Conservation (phyloP, 192 early-diverging fungal genomes). For the Coemansia sp. region DNA sequence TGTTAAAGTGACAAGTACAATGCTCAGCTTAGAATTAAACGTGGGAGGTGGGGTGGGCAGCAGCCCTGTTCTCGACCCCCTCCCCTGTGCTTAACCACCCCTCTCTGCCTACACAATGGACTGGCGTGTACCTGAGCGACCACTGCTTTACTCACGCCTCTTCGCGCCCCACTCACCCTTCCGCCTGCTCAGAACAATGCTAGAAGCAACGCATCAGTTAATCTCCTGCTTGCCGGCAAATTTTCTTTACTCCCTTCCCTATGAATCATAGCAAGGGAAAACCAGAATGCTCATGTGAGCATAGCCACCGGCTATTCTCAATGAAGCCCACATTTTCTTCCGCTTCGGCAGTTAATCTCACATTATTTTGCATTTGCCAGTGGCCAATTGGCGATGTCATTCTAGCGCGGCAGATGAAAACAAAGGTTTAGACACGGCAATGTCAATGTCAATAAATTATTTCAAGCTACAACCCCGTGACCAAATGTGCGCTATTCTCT, state of each 20-base stretch:
- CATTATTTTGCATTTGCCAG: not conserved
- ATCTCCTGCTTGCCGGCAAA: not conserved
- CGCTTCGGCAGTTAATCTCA: not conserved
- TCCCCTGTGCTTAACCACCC: conserved; percentile 8
- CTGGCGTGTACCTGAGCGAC: conserved; percentile 7
- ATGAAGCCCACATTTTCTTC: not conserved
- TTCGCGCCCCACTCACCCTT: not conserved
- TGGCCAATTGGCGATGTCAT: not conserved
- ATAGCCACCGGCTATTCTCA: conserved; percentile 12
- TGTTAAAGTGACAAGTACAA: conserved; percentile 13
- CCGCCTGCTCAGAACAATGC: conserved; percentile 15
- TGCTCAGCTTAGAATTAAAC: conserved; percentile 19
- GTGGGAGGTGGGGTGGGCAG: conserved; percentile 18
- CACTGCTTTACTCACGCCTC: conserved; percentile 12
- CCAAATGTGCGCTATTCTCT: not conserved
- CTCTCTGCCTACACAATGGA: not conserved
- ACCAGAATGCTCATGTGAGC: not conserved
- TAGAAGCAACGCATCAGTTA: not conserved
- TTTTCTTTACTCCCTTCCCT: not conserved
- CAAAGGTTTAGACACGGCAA: not conserved
- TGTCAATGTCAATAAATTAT: not conserved
- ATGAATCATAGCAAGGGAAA: not conserved
- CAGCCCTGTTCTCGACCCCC: conserved; percentile 11
- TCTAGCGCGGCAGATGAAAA: not conserved
- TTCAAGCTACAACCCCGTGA: not conserved